Conservation (phyloP, 495 filamentous ascomycete species). For the Penicillium coffeae region DNA sequence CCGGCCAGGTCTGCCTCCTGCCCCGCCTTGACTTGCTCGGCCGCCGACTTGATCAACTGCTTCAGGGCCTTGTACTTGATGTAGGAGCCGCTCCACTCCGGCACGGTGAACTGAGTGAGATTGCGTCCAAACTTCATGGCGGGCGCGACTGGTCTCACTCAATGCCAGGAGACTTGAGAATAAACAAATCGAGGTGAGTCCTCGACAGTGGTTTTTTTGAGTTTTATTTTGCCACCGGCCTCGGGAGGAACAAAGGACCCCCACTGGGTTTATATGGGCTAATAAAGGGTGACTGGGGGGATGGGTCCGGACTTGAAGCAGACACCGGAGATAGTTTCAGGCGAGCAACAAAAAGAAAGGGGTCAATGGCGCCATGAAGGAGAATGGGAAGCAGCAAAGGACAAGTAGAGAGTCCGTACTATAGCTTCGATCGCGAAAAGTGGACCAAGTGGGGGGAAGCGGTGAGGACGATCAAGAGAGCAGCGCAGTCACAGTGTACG, state of each 20-base stretch:
- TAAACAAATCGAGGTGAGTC: no score
- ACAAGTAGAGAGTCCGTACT: no score
- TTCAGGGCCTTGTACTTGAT: conserved; percentile 97
- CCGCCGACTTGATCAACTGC: conserved; percentile 81
- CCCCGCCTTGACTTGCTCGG: conserved; percentile 58
- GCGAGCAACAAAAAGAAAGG: no score
- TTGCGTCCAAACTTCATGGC: conserved; percentile 82
- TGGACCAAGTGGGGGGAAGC: background rate
- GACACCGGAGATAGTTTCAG: no score
- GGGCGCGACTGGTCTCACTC: conserved; percentile 1
- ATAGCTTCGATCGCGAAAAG: no score
- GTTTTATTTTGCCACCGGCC: background rate
- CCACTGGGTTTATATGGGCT: background rate
- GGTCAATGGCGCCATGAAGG: background rate
- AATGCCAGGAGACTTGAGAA: no score
- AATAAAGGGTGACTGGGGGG: no score
- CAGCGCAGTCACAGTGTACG: no score
- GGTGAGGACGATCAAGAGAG: background rate
- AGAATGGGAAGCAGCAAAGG: no score
- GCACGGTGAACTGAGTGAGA: conserved; percentile 88
- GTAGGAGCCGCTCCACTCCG: conserved; percentile 89
- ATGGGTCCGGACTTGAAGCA: no score
- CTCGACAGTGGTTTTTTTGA: no score
- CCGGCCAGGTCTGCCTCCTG: conserved; percentile 76
- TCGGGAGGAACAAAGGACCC: background rate